A percentile compares a stretch with the other conserved stretches of the same genome.
Conservation (phyloP, 2,329 filamentous ascomycete genomes). For the Gyromitra esculenta region DNA sequence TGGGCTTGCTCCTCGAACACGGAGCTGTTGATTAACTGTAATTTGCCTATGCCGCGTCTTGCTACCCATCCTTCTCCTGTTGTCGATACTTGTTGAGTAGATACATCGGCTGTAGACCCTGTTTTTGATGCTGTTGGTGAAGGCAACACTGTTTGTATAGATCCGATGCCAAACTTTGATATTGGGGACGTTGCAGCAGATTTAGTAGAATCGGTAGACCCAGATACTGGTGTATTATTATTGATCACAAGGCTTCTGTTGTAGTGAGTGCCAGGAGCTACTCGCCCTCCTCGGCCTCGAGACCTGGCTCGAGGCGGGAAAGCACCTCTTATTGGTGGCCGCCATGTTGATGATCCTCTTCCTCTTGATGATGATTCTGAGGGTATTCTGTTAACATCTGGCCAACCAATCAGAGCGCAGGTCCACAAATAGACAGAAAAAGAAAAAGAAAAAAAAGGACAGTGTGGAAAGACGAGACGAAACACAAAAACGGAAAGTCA, state of each 20-base stretch:
- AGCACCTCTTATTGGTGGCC: slow-evolving; percentile 56
- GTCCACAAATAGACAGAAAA: slow-evolving; percentile 19
- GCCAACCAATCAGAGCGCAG: slow-evolving; percentile 14
- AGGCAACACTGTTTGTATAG: slow-evolving; percentile 23
- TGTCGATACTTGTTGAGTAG: slow-evolving; percentile 53
- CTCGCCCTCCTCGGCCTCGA: slow-evolving; percentile 61
- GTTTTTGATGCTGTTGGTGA: slow-evolving; percentile 23
- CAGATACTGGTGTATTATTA: slow-evolving; percentile 57
- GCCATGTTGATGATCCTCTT: slow-evolving; percentile 56
- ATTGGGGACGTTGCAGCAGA: slow-evolving; percentile 1
- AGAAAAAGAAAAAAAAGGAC: slow-evolving; percentile 10
- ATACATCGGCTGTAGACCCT: slow-evolving; percentile 56
- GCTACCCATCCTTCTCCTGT: slow-evolving; percentile 70
- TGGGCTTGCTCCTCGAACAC: slow-evolving; percentile 79
- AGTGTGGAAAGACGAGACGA: neutral
- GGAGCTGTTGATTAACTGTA: slow-evolving; percentile 82
- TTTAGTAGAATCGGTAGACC: slow-evolving; percentile 21
- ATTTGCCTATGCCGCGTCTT: slow-evolving; percentile 74
- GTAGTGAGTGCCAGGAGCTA: slow-evolving; percentile 62
- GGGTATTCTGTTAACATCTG: slow-evolving; percentile 27
- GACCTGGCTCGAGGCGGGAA: slow-evolving; percentile 57
- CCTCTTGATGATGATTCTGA: slow-evolving; percentile 47
- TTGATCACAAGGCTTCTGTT: slow-evolving; percentile 75
- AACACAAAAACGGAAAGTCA: slow-evolving; percentile 9
- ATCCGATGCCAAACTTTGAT: slow-evolving; percentile 32